These are phyloP conservation scores for Phlebiopsis flavidoalba DNA, from an alignment of 768 basidiomycete genomes.

Conservation along the genomic window DNA sequence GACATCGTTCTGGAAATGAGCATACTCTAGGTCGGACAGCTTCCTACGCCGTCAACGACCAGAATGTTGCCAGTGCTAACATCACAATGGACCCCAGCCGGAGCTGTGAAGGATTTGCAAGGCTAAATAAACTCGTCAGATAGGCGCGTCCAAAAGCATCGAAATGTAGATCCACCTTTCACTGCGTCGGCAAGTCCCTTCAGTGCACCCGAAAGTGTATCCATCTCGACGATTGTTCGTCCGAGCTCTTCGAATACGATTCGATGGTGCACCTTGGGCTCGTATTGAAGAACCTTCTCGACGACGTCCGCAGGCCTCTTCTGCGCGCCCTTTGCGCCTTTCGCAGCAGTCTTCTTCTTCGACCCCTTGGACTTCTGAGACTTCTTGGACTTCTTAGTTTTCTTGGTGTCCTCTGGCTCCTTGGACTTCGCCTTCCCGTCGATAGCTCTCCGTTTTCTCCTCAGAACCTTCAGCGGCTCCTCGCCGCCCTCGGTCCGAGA, in stretches of 20 bases:
- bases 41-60: background rate
- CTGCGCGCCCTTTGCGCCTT: no score
- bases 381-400: no score
- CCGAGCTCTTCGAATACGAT: background rate
- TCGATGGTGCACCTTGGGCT: background rate
- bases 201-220: background rate
- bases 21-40: constrained; percentile 14
- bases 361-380: no score
- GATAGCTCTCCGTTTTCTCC: no score
- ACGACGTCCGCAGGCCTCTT: no score
- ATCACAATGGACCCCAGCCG: constrained; percentile 17
- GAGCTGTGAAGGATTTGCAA: constrained; percentile 2
- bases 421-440: no score
- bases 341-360: no score
- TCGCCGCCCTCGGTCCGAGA: no score
- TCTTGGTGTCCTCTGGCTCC: no score
- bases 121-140: background rate
- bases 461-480: no score
- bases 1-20: background rate
- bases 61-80: constrained; percentile 15
- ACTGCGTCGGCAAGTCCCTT: background rate
- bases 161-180: background rate
- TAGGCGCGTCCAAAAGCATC: no score
- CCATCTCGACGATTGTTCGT: background rate
- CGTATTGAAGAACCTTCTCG: background rate